These are phyloP conservation scores for Amphichorda felina DNA, from an alignment of 2,329 filamentous ascomycete species.

Conservation along the genomic window DNA sequence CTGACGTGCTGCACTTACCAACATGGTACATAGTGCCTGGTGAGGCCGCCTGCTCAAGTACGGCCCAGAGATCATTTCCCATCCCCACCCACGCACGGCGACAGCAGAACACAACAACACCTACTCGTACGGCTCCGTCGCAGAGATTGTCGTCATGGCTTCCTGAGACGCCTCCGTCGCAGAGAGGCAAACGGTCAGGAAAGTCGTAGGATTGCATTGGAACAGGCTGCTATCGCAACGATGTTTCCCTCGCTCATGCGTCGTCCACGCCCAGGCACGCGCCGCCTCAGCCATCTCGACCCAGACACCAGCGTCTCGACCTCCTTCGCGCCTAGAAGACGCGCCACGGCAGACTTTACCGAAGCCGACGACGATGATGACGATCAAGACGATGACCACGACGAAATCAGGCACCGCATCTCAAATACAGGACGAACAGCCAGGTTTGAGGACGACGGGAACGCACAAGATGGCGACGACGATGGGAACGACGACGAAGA, in stretches of 20 bases:
- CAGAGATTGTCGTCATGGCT: constrained; percentile 2
- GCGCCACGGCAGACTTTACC: constrained; percentile 54
- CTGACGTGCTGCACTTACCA: too few relatives aligned
- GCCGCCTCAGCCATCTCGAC: constrained; percentile 17
- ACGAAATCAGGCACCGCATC: constrained; percentile 9
- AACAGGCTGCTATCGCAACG: constrained; percentile 4
- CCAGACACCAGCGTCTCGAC: neutral
- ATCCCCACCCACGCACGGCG: neutral
- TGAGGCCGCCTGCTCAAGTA: neutral
- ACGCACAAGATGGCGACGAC: constrained; percentile 35
- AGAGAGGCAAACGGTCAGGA: too few relatives aligned
- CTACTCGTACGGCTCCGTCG: constrained; percentile 4
- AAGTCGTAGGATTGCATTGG: too few relatives aligned
- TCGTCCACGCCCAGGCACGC: constrained; percentile 18
- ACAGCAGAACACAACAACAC: constrained; percentile 1
- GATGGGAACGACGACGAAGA: constrained; percentile 27
- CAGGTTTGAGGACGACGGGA: constrained; percentile 21
- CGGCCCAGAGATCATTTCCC: constrained; percentile 1
- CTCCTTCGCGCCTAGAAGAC: constrained; percentile 15
- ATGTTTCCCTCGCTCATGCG: constrained; percentile 26
- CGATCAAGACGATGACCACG: constrained; percentile 26
- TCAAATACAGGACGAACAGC: neutral
- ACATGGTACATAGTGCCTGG: too few relatives aligned
- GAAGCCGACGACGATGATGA: constrained; percentile 45
- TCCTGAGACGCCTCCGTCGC: constrained; percentile 4